These are phyloP conservation scores for Suillus decipiens DNA, from an alignment of 768 basidiomycete genomes.

Conservation along the genomic window DNA sequence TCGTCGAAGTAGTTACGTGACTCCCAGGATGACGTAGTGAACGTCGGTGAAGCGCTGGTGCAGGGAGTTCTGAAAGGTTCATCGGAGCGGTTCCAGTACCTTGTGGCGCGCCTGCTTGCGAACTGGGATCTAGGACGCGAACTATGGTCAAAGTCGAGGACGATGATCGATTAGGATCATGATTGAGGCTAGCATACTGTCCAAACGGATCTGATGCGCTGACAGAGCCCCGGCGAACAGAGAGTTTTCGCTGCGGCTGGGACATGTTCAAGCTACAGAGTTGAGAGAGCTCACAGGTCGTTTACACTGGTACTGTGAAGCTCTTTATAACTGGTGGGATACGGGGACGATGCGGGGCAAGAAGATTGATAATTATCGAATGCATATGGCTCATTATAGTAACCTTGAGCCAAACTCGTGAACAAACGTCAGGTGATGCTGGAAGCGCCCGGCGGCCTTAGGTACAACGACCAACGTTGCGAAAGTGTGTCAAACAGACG, in stretches of 20 bases:
- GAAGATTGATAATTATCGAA: background rate
- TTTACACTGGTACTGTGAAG: background rate
- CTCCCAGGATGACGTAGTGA: conserved; percentile 34
- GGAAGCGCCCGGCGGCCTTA: background rate
- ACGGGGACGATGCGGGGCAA: conserved; percentile 4
- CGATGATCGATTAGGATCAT: conserved; percentile 53
- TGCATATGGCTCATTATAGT: background rate
- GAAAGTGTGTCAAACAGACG: background rate
- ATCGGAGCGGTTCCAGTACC: background rate
- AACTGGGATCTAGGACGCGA: conserved; percentile 47
- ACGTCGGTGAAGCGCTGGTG: conserved; percentile 31
- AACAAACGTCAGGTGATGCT: background rate
- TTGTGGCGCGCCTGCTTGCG: conserved; percentile 18
- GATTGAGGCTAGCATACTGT: conserved; percentile 51
- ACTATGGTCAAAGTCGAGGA: conserved; percentile 76
- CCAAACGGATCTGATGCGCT: conserved; percentile 72
- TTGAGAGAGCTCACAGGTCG: background rate
- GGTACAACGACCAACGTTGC: background rate
- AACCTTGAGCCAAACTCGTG: background rate
- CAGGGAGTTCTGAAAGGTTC: conserved; percentile 28
- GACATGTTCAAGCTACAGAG: conserved; percentile 17
- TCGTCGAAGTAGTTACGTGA: conserved; percentile 27
- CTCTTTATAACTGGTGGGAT: conserved; percentile 5
- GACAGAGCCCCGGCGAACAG: conserved; percentile 64
- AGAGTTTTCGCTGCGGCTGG: conserved; percentile 36